Evolutionary conservation across 1,284 basidiomycete species (phyloP).

Genomic region (Somion occarium): DNA sequence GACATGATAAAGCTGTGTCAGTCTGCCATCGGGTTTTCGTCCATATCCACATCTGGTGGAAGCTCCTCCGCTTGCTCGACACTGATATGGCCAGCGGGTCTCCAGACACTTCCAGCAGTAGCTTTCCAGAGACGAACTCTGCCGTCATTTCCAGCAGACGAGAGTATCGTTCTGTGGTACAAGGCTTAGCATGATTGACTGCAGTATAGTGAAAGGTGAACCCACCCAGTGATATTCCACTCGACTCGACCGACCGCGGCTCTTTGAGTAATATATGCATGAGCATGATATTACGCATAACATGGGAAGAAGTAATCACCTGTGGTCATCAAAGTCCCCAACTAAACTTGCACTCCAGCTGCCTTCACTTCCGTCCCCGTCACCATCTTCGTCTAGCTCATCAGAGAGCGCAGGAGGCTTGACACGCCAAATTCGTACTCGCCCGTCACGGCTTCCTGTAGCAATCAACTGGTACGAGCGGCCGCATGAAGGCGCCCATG

Average conservation of each 20-base stretch:
- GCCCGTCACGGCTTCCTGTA: slow-evolving; percentile 81
- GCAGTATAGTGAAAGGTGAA: slow-evolving; percentile 9
- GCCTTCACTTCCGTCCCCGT: slow-evolving; percentile 39
- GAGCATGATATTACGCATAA: background rate
- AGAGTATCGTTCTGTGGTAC: slow-evolving; percentile 72
- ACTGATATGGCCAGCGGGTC: slow-evolving; percentile 71
- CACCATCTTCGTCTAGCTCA: slow-evolving; percentile 25
- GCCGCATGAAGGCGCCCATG: slow-evolving; percentile 91
- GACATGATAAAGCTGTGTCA: no score
- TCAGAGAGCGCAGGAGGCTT: slow-evolving; percentile 42
- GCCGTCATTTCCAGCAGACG: slow-evolving; percentile 87
- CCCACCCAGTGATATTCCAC: slow-evolving; percentile 86
- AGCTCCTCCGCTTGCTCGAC: slow-evolving; percentile 68
- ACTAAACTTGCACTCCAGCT: slow-evolving; percentile 73
- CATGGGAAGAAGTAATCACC: slow-evolving; percentile 34
- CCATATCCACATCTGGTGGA: slow-evolving; percentile 37
- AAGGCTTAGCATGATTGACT: slow-evolving; percentile 1
- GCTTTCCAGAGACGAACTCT: slow-evolving; percentile 87
- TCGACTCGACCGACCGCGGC: slow-evolving; percentile 70
- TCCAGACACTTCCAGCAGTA: slow-evolving; percentile 69
- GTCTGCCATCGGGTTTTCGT: slow-evolving; percentile 26
- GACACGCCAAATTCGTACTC: slow-evolving; percentile 83
- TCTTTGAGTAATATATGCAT: slow-evolving; percentile 29
- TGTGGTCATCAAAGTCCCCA: slow-evolving; percentile 84
- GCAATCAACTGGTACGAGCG: slow-evolving; percentile 90